Evolutionary conservation across 2,329 filamentous ascomycete genomes (phyloP), one percentile per base, ranked within the genome.

Genomic region (Chrysoporthe austroafricana): DNA sequence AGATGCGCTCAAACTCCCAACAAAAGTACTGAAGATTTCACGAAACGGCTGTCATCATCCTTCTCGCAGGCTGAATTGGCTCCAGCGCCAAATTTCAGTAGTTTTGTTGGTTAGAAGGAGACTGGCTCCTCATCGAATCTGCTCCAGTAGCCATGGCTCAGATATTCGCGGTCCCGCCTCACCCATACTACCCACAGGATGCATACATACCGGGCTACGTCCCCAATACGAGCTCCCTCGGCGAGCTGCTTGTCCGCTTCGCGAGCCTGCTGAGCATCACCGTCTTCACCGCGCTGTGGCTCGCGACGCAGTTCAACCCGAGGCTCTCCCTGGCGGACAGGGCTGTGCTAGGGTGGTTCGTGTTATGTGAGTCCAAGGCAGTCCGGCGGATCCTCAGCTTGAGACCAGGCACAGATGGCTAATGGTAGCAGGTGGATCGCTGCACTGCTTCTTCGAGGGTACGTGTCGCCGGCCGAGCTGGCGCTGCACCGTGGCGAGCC

Each of bases 381-480:
- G 5, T 21, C 6, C 9, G 43, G 7, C 3, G 2, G 18, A 39
- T 21, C 5, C 6, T 5, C 6, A 18, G 4, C 5, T 16, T 3
- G 36, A 46, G 56, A 60, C 3, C 8, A 5, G 34, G 7, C 2
- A 26, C 4, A 39, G 65, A 60, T 63, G 42, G 59, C 70, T 73
- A 32, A 74, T 62, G 58, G 48, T 63, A 4, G 2, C 63, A 90
- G 88, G 86, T 72, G 89, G 88, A 2, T 88, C 85, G 72, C 83
- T 97, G 48, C 94, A 97, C 79, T 84, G 91, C 66, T 89, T 91
- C 74, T 97, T 97, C 77, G 93, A 97, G 81, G 92, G 91, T 88
- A 71, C 70, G 76, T 67, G 26, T 32, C 11, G 44, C 26, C 2
- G 39, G 21, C 54, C 13, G 36, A 9, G 18, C 54, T 18, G 5